These are phyloP conservation scores for Rhynchospora pubera DNA, from an alignment of 176 grass and related monocot species.

Conservation along the genomic window DNA sequence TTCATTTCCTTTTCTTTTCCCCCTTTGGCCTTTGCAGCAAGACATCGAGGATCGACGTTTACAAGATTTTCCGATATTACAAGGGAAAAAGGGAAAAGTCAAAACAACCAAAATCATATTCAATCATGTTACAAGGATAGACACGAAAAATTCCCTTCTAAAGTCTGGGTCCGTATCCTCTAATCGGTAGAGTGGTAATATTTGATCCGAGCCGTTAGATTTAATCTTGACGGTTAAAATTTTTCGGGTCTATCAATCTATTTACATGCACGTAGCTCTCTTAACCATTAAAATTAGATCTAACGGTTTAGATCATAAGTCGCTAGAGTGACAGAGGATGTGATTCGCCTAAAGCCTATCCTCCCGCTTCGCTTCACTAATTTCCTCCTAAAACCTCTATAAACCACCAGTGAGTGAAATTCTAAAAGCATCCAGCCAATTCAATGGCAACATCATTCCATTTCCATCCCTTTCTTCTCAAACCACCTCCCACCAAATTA, in stretches of 20 bases:
- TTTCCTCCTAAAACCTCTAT: not conserved
- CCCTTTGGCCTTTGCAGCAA: no score
- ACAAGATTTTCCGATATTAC: not conserved
- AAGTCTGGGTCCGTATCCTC: no score
- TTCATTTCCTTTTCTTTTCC: no score
- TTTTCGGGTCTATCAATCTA: no score
- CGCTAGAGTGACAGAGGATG: no score
- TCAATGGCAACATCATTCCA: slow-evolving; percentile 9
- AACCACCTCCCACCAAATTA: slow-evolving; percentile 7
- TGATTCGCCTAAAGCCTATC: not conserved
- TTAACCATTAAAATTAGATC: no score
- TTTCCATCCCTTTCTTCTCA: slow-evolving; percentile 31
- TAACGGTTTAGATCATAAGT: no score
- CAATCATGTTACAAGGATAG: not conserved
- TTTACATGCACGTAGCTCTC: no score
- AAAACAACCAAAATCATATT: not conserved
- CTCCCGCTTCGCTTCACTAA: not conserved
- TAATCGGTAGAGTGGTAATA: no score
- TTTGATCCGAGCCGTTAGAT: no score
- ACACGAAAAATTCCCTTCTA: not conserved
- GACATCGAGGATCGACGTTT: no score
- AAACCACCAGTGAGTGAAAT: not conserved
- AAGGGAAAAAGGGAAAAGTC: not conserved
- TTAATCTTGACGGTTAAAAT: no score
- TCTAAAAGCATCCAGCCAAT: not conserved